Base-by-base conservation (phyloP, 1,284 basidiomycete species). In the Ustilago cynodontis region DNA sequence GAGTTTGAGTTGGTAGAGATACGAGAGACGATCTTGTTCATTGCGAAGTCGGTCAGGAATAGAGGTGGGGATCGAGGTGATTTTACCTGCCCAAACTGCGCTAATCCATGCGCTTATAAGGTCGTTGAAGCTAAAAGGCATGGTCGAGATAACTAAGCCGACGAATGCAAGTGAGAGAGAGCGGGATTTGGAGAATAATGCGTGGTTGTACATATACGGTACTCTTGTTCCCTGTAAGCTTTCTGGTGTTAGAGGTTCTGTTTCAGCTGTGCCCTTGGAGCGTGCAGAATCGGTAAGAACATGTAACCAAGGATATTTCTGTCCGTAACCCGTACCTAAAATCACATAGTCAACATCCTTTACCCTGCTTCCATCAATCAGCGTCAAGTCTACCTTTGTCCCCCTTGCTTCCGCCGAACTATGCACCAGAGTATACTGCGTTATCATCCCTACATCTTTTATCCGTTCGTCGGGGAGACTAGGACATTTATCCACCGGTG, bases 391-490 rank as follows among this genome's bases (percentile, higher is more conserved):
- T 13, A 82, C 20, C 60, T 64, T 69, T 1, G 29, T 59, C 1
- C 49, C 62, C 16, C 39, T 65, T 11, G 39, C 51, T 26, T 33
- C 50, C 10, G 22, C 24, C 11, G 18, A 51, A 13, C 55, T 59
- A n/a, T 51, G 62, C 13, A 70, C 29, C 14, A 64, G 31, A 6
- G 24, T 18, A 41, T 81, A 78, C 1, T 56, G 20, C 13, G 60
- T 61, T 26, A 82, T 77, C 54, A 73, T 57, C 9, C 78, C 78
- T 7, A 81, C 78, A 35, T 82, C 80, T 26, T 62, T 62, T 39
- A 82, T 82, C 53, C 78, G 58, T 43, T 73, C 73, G 35, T 82
- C 81, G 6, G 71, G 71, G 13, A 82, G 47, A 7, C 51, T 49
- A 18, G 79, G 78, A 41, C 77, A 82, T 52, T 78, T 72, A 10